Conservation (phyloP, 1,284 basidiomycete genomes). For the Mixia osmundae region DNA sequence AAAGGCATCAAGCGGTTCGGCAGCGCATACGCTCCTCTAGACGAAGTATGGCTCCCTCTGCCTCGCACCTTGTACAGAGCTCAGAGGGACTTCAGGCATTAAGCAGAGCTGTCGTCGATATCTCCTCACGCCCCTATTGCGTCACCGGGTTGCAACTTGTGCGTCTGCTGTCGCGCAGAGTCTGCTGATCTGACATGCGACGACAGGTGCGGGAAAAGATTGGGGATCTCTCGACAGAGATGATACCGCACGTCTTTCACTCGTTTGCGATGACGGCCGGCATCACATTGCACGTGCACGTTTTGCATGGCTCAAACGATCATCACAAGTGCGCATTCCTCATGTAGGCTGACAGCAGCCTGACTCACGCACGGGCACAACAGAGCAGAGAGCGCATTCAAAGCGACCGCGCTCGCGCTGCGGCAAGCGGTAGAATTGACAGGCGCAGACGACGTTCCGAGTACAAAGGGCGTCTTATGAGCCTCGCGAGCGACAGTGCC, state of each 20-base stretch:
- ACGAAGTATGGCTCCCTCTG: conserved; percentile 41
- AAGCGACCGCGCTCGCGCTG: conserved; percentile 85
- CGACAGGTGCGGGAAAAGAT: conserved; percentile 85
- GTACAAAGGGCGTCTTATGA: conserved; percentile 71
- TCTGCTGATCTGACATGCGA: neutral
- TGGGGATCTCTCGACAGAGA: conserved; percentile 63
- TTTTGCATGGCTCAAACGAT: conserved; percentile 83
- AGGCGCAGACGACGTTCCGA: conserved; percentile 75
- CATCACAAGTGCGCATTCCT: conserved; percentile 57
- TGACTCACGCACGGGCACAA: neutral
- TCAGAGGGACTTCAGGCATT: conserved; percentile 37
- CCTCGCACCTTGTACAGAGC: neutral
- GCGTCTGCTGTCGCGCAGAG: neutral
- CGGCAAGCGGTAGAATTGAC: conserved; percentile 77
- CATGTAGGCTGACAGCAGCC: neutral
- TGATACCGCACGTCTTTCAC: conserved; percentile 88
- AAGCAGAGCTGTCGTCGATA: conserved; percentile 86
- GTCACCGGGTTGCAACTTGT: conserved; percentile 44
- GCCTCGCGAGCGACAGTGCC: too few species aligned
- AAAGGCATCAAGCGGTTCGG: conserved; percentile 89
- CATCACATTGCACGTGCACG: conserved; percentile 81
- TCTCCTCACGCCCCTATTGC: conserved; percentile 90
- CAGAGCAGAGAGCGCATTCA: conserved; percentile 91
- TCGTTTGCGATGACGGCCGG: conserved; percentile 78
- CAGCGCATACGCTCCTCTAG: conserved; percentile 85